Evolutionary conservation across 768 basidiomycete species (phyloP).

Genomic region (Clitopilus passeckerianus): DNA sequence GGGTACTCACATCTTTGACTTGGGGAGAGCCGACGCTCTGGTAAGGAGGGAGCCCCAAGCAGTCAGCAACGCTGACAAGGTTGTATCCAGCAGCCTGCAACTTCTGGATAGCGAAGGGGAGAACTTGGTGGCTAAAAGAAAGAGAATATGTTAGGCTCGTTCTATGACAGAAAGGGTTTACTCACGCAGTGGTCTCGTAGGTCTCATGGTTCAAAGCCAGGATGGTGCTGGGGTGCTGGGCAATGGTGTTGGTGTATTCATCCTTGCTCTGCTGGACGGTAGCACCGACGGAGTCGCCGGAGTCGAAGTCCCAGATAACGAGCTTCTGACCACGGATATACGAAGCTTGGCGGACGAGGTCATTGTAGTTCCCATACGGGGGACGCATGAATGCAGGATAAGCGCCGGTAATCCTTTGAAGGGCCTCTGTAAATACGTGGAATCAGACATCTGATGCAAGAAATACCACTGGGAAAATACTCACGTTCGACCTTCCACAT

Average conservation of each 20-base stretch:
- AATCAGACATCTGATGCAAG: neutral
- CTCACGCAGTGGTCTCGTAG: conserved; percentile 31
- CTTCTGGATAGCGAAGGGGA: conserved; percentile 31
- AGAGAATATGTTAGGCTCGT: neutral
- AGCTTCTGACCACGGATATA: conserved; percentile 28
- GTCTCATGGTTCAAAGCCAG: conserved; percentile 40
- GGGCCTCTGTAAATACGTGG: conserved; percentile 26
- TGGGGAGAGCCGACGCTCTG: conserved; percentile 22
- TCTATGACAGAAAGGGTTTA: neutral
- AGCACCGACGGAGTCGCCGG: conserved; percentile 32
- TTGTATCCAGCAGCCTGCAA: conserved; percentile 31
- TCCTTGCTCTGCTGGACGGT: conserved; percentile 24
- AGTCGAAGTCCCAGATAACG: conserved; percentile 31
- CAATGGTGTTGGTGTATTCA: conserved; percentile 22
- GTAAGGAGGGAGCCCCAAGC: conserved; percentile 32
- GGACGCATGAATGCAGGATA: conserved; percentile 44
- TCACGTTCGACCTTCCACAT: conserved; percentile 41
- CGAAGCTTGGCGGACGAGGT: conserved; percentile 36
- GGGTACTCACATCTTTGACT: conserved; percentile 24
- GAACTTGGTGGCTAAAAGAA: conserved; percentile 22
- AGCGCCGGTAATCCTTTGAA: conserved; percentile 35
- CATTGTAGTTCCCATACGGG: conserved; percentile 43
- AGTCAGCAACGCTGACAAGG: conserved; percentile 38
- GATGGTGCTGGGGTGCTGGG: conserved; percentile 25
- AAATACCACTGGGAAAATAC: conserved; percentile 3